Evolutionary conservation across 305 asterid genomes (phyloP).

Genomic region (Plantago coronopus): DNA sequence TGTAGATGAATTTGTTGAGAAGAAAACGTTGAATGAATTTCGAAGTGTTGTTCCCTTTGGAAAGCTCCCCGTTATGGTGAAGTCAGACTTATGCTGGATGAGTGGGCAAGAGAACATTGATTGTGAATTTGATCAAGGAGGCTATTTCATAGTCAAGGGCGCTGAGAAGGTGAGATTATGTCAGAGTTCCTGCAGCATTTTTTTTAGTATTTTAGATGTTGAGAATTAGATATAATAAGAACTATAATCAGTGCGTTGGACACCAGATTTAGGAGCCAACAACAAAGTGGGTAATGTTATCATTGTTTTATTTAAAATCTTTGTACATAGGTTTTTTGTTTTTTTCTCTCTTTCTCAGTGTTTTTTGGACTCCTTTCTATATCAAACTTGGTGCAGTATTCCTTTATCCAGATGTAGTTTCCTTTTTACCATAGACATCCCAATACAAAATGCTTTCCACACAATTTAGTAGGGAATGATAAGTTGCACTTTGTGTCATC

Average conservation of each 20-base stretch:
- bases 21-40: constrained; percentile 37
- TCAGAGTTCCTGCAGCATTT: constrained; percentile 5
- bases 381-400: neutral
- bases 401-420: neutral
- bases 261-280: neutral
- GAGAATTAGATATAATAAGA: neutral
- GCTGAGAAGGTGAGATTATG: constrained; percentile 77
- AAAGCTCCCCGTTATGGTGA: constrained; percentile 90
- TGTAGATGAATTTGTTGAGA: constrained; percentile 45
- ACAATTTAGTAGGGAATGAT: constrained; percentile 4
- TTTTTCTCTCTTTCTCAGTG: neutral
- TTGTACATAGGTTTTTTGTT: neutral
- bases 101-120: constrained; percentile 44
- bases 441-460: neutral
- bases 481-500: constrained; percentile 15
- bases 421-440: neutral
- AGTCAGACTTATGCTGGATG: constrained; percentile 77
- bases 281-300: neutral
- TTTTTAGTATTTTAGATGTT: constrained; percentile 11
- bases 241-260: neutral
- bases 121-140: constrained; percentile 91
- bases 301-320: neutral
- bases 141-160: constrained; percentile 89
- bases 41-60: constrained; percentile 45
- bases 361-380: neutral